phyloP scores from a whole-genome alignment of 805 yeast species.

The Ogataea paradorogensis region DNA sequence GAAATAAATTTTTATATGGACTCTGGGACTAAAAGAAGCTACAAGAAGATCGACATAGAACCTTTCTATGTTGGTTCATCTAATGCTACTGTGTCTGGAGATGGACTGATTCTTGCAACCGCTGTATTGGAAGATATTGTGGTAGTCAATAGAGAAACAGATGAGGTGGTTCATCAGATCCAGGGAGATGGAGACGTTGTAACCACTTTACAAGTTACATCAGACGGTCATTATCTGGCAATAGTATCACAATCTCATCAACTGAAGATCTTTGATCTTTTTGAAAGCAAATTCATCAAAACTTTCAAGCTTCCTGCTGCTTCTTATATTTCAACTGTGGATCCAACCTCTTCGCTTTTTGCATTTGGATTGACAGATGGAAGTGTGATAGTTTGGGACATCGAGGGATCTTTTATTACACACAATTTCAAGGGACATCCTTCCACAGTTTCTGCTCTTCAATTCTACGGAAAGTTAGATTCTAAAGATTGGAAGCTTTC shows the following conservation, averaged over 20 bases:
- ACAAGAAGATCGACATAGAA: constrained; percentile 48
- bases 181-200: constrained; percentile 84
- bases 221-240: constrained; percentile 69
- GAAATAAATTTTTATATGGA: constrained; percentile 13
- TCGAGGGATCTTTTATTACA: constrained; percentile 82
- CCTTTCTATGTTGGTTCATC: constrained; percentile 91
- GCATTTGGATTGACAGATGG: constrained; percentile 98
- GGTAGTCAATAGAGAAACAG: constrained; percentile 60
- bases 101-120: constrained; percentile 68
- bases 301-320: constrained; percentile 71
- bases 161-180: constrained; percentile 54
- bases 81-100: constrained; percentile 61
- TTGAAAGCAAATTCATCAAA: constrained; percentile 40
- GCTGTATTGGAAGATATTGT: constrained; percentile 76
- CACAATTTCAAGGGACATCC: constrained; percentile 95
- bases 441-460: constrained; percentile 72
- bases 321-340: constrained; percentile 72
- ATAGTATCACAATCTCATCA: constrained; percentile 82
- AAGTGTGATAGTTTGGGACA: constrained; percentile 84
- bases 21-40: constrained; percentile 27
- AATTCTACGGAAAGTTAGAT: constrained; percentile 70
- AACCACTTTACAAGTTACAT: constrained; percentile 72
- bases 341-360: constrained; percentile 76
- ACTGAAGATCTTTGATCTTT: constrained; percentile 60
- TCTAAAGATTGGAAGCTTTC: constrained; percentile 74